Conservation (phyloP, 2,329 filamentous ascomycete genomes). For the Dothideomycetes sp. region DNA sequence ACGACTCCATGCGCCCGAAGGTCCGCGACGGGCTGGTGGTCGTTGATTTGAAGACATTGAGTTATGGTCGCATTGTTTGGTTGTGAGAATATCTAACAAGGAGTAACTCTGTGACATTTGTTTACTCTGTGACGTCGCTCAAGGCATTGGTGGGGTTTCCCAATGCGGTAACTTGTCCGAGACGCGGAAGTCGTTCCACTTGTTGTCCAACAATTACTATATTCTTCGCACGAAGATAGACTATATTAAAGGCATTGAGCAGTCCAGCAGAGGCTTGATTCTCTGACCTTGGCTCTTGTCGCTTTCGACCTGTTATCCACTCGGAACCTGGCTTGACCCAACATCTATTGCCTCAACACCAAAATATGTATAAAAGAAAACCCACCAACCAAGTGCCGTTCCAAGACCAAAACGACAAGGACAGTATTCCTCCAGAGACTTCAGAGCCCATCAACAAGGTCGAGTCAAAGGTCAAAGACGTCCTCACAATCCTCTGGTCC, state of each 20-base stretch:
- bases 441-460: constrained; percentile 10
- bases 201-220: too few relatives aligned
- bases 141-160: neutral
- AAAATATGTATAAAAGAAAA: constrained; percentile 8
- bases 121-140: constrained; percentile 16
- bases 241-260: too few relatives aligned
- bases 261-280: too few relatives aligned
- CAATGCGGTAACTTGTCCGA: constrained; percentile 2
- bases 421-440: too few relatives aligned
- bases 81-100: constrained; percentile 18
- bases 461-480: constrained; percentile 30
- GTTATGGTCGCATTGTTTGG: neutral
- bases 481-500: constrained; percentile 37
- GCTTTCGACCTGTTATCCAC: too few relatives aligned
- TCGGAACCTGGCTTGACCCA: too few relatives aligned
- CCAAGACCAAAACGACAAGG: neutral
- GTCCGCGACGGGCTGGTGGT: constrained; percentile 24
- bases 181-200: too few relatives aligned
- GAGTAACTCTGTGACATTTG: neutral
- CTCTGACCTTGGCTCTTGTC: too few relatives aligned
- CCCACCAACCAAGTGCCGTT: neutral
- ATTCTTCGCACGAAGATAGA: too few relatives aligned
- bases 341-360: too few relatives aligned
- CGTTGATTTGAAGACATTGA: constrained; percentile 19
- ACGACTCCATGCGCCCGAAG: constrained; percentile 56